Evolutionary conservation across 148 eudicot species (phyloP).

Genomic region (Talinum fruticosum): DNA sequence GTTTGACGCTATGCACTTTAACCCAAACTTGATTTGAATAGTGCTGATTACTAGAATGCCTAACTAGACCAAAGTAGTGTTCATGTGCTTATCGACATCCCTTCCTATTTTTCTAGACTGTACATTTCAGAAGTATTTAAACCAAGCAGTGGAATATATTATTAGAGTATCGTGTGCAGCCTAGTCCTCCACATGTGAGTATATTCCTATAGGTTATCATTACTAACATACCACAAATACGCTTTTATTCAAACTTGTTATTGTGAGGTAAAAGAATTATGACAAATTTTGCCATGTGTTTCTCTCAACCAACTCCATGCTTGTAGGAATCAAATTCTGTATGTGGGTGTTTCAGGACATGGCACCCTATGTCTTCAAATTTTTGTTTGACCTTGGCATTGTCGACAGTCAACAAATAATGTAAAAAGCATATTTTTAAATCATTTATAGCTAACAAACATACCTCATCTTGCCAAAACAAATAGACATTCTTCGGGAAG

Average conservation of each 20-base stretch:
- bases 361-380: not conserved
- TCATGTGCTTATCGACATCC: not conserved
- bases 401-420: not conserved
- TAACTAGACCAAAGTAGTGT: not conserved
- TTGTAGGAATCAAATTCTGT: not conserved
- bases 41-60: not conserved
- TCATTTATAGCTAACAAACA: conserved; percentile 11
- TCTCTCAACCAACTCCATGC: not conserved
- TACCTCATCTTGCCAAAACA: conserved; percentile 99
- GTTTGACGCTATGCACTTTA: not conserved
- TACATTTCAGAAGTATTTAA: not conserved
- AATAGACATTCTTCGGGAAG: conserved; percentile 74
- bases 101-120: not conserved
- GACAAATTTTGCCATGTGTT: not conserved
- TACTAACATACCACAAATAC: too few relatives aligned
- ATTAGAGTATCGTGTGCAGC: too few relatives aligned
- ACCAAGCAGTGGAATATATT: not conserved
- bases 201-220: too few relatives aligned
- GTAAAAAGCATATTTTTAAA: not conserved
- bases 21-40: not conserved
- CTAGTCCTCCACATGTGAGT: too few relatives aligned
- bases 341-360: not conserved
- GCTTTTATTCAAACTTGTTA: too few relatives aligned
- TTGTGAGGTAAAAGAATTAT: too few relatives aligned
- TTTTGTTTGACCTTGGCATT: not conserved